Conservation (phyloP, 2,329 filamentous ascomycete genomes). For the Cephalotrichum gorgonifer region DNA sequence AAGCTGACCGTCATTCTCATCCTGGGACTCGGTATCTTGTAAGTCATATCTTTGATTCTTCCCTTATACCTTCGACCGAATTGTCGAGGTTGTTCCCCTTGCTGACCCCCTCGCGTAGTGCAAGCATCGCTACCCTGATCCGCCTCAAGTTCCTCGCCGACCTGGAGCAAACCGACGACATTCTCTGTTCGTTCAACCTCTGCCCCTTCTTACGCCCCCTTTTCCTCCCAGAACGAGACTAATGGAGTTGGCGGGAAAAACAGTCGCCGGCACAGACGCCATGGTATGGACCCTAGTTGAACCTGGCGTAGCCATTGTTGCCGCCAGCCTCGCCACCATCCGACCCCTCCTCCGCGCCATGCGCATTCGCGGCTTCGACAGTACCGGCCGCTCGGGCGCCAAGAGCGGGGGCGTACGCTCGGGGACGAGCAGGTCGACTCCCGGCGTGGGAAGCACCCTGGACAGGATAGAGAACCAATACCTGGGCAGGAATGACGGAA, state of each 20-base stretch:
- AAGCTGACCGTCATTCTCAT: slow-evolving; percentile 41
- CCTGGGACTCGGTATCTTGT: slow-evolving; percentile 40
- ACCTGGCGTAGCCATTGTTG: slow-evolving; percentile 43
- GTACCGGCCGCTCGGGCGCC: slow-evolving; percentile 22
- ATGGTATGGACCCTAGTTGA: slow-evolving; percentile 49
- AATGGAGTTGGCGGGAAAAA: too few relatives aligned
- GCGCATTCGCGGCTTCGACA: slow-evolving; percentile 34
- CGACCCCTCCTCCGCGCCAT: slow-evolving; percentile 40
- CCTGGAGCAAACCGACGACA: slow-evolving; percentile 31
- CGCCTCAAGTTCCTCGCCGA: slow-evolving; percentile 36
- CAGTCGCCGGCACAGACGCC: slow-evolving; percentile 35
- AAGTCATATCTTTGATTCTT: slow-evolving; percentile 11
- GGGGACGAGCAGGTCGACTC: slow-evolving; percentile 15
- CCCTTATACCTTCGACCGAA: background rate
- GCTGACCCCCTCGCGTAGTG: slow-evolving; percentile 22
- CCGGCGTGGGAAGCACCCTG: background rate
- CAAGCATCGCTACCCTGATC: slow-evolving; percentile 43
- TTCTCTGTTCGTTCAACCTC: slow-evolving; percentile 30
- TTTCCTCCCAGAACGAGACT: background rate
- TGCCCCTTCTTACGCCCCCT: background rate
- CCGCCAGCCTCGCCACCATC: slow-evolving; percentile 43
- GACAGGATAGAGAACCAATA: slow-evolving; percentile 1
- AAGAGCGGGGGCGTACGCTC: slow-evolving; percentile 19
- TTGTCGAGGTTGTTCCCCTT: slow-evolving; percentile 7
- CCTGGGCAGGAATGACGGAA: slow-evolving; percentile 6